Evolutionary conservation across 495 filamentous ascomycete genomes (phyloP).

Genomic region (Elasticomyces elasticus): DNA sequence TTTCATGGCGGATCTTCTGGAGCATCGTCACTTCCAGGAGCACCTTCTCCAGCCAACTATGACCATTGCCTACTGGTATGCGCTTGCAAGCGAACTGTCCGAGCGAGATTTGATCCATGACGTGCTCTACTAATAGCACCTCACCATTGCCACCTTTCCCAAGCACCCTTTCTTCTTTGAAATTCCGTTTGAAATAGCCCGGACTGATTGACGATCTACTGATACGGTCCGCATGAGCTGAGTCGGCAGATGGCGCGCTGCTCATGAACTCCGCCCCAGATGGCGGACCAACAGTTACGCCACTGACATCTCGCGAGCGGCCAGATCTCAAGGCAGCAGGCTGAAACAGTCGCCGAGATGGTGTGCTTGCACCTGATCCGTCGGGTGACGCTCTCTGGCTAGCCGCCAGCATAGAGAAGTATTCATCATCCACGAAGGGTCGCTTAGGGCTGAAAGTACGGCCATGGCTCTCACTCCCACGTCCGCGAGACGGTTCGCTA

Average conservation of each 20-base stretch:
- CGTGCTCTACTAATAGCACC: slow-evolving; percentile 79
- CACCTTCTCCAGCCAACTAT: slow-evolving; percentile 90
- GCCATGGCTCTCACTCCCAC: slow-evolving; percentile 9
- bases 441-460: slow-evolving; percentile 37
- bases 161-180: slow-evolving; percentile 74
- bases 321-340: slow-evolving; percentile 17
- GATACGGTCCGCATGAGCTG: slow-evolving; percentile 53
- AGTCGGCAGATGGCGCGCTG: slow-evolving; percentile 32
- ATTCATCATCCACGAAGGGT: slow-evolving; percentile 76
- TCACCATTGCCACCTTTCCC: slow-evolving; percentile 91
- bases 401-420: slow-evolving; percentile 83
- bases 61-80: slow-evolving; percentile 87
- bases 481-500: slow-evolving; percentile 34
- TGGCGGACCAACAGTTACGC: slow-evolving; percentile 11
- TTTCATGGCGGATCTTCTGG: slow-evolving; percentile 82
- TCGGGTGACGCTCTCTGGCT: slow-evolving; percentile 30
- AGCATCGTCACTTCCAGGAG: slow-evolving; percentile 86
- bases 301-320: slow-evolving; percentile 24
- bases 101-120: slow-evolving; percentile 76
- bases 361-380: slow-evolving; percentile 34
- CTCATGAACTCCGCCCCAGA: slow-evolving; percentile 44
- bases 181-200: slow-evolving; percentile 84
- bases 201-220: slow-evolving; percentile 77
- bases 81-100: slow-evolving; percentile 94
- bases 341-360: slow-evolving; percentile 41